Evolutionary conservation across 108 stramenopile species (phyloP).

Genomic region (Pseudonitzschia multistriata): DNA sequence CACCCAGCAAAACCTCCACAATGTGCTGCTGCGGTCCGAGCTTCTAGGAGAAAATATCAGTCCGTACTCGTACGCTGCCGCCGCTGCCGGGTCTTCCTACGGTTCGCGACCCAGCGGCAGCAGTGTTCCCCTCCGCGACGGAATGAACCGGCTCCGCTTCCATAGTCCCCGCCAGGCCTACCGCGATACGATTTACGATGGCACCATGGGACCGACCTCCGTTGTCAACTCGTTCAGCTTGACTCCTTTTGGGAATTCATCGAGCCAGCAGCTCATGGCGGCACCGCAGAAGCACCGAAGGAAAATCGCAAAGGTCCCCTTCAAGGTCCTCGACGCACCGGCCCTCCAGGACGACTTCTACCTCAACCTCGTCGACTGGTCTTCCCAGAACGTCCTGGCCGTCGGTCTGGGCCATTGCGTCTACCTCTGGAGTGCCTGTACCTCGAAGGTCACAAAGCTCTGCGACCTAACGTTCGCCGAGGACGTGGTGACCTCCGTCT

Average conservation of each 20-base stretch:
- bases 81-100: neutral
- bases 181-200: slow-evolving; percentile 44
- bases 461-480: slow-evolving; percentile 64
- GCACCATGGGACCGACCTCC: slow-evolving; percentile 36
- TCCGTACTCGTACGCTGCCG: slow-evolving; percentile 30
- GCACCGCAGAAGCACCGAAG: slow-evolving; percentile 67
- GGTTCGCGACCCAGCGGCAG: slow-evolving; percentile 1
- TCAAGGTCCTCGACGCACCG: slow-evolving; percentile 99
- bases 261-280: slow-evolving; percentile 64
- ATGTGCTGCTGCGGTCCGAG: slow-evolving; percentile 77
- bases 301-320: slow-evolving; percentile 90
- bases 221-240: slow-evolving; percentile 81
- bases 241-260: slow-evolving; percentile 54
- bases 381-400: slow-evolving; percentile 91
- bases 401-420: slow-evolving; percentile 94
- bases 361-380: slow-evolving; percentile 97
- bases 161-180: slow-evolving; percentile 62
- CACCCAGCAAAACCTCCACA: slow-evolving; percentile 57
- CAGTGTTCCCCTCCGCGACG: slow-evolving; percentile 50
- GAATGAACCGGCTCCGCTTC: slow-evolving; percentile 59
- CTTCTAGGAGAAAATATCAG: slow-evolving; percentile 81
- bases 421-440: slow-evolving; percentile 93
- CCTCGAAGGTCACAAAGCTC: slow-evolving; percentile 90
- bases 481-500: slow-evolving; percentile 85
- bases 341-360: slow-evolving; percentile 98